Conservation (phyloP, 768 basidiomycete genomes). For the Boletus rex-veris region DNA sequence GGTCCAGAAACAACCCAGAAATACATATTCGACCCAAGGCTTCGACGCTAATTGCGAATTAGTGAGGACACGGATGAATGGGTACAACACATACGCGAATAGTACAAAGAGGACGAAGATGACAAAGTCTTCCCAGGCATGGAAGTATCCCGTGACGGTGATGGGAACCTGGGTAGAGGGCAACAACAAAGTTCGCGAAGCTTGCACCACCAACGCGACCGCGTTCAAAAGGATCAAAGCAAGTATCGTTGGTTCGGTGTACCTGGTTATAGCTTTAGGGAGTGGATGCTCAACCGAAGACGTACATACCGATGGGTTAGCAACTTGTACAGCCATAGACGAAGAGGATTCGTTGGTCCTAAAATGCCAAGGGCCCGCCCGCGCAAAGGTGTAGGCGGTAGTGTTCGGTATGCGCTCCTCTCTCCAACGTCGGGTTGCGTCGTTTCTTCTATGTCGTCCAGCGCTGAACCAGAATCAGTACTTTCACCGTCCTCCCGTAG, state of each 20-base stretch:
- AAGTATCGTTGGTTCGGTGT: slow-evolving; percentile 84
- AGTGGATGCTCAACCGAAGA: background rate
- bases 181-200: slow-evolving; percentile 59
- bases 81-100: slow-evolving; percentile 65
- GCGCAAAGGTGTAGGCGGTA: slow-evolving; percentile 50
- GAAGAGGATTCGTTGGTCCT: slow-evolving; percentile 60
- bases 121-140: slow-evolving; percentile 82
- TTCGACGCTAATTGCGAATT: slow-evolving; percentile 55
- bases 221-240: slow-evolving; percentile 81
- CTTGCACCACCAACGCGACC: slow-evolving; percentile 75
- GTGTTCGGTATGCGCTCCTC: slow-evolving; percentile 38
- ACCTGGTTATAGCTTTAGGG: slow-evolving; percentile 39
- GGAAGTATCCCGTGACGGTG: slow-evolving; percentile 74
- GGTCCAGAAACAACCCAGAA: slow-evolving; percentile 85
- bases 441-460: slow-evolving; percentile 37
- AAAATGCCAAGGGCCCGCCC: slow-evolving; percentile 79
- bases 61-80: background rate
- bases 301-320: slow-evolving; percentile 66
- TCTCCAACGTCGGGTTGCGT: slow-evolving; percentile 27
- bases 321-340: slow-evolving; percentile 60
- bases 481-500: slow-evolving; percentile 48
- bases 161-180: slow-evolving; percentile 38
- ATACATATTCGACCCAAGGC: slow-evolving; percentile 84
- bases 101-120: slow-evolving; percentile 78
- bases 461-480: slow-evolving; percentile 22